Percentiles rank a stretch among this genome's conserved stretches.
phyloP scores from a whole-genome alignment of 2,329 filamentous ascomycete genomes.

The Monosporascus sp. region DNA sequence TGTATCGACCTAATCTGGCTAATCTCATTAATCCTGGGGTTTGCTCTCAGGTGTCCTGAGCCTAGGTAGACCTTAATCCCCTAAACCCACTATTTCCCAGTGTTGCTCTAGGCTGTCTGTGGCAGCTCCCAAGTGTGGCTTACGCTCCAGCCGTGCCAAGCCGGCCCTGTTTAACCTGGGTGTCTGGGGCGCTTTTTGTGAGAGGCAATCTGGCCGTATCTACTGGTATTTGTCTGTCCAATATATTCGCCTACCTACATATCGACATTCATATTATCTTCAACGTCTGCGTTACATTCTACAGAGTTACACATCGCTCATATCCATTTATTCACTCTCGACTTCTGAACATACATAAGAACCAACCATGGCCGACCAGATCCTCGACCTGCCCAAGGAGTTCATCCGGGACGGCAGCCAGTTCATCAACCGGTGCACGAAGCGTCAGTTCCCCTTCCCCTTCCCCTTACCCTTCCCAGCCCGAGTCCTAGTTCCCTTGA shows the following conservation, averaged over 20 bases:
- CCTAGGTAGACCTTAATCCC: too few relatives aligned
- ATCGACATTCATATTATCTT: constrained; percentile 1
- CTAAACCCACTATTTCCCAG: too few relatives aligned
- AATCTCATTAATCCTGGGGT: too few relatives aligned
- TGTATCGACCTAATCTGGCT: too few relatives aligned
- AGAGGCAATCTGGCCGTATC: constrained; percentile 11
- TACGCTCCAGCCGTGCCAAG: neutral
- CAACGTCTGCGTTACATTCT: neutral
- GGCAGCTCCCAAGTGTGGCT: too few relatives aligned
- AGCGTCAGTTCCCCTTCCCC: constrained; percentile 39
- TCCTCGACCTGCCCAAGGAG: constrained; percentile 63
- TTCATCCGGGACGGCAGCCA: constrained; percentile 59
- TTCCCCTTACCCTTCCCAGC: neutral
- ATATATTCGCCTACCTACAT: neutral
- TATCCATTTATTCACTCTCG: neutral
- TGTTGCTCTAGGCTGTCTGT: too few relatives aligned
- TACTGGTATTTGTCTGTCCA: neutral
- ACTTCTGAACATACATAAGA: constrained; percentile 35
- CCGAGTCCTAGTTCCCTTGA: neutral
- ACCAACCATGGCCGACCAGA: constrained; percentile 63
- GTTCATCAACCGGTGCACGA: constrained; percentile 58
- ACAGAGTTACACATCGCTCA: neutral
- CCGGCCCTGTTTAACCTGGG: neutral
- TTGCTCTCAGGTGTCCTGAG: too few relatives aligned
- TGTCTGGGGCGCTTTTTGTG: neutral